Percentiles rank a stretch among this genome's conserved stretches.
These are phyloP conservation scores for Lignosus rhinocerotis DNA, from an alignment of 1,284 basidiomycete genomes.

Conservation along the genomic window DNA sequence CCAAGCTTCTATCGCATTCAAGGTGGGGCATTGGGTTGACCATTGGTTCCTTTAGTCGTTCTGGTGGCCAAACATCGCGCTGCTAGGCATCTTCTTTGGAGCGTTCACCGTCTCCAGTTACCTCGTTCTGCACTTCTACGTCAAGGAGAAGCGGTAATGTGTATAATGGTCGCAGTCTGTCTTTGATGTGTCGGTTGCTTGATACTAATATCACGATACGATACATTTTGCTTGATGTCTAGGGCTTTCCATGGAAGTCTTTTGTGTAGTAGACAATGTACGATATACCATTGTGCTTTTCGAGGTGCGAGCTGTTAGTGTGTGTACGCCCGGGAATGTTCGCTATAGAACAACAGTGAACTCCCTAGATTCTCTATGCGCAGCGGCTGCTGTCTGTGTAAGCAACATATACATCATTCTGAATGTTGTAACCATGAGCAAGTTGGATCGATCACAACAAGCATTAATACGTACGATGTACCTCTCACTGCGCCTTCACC, in stretches of 20 bases:
- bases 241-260: neutral
- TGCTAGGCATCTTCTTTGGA: constrained; percentile 83
- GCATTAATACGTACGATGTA: neutral
- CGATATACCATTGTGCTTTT: neutral
- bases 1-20: neutral
- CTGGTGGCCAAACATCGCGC: constrained; percentile 92
- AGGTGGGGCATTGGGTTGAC: neutral
- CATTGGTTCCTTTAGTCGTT: constrained; percentile 63
- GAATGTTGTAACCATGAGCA: no score
- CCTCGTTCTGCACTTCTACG: constrained; percentile 82
- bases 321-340: no score
- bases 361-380: no score
- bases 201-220: neutral
- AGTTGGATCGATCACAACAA: no score
- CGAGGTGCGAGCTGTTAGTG: no score
- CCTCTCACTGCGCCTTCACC: neutral
- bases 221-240: neutral
- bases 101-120: constrained; percentile 76
- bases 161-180: neutral
- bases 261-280: neutral
- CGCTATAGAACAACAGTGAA: no score
- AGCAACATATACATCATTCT: no score
- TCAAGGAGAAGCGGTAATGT: constrained; percentile 82
- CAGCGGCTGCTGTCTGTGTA: no score
- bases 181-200: no score